Evolutionary conservation across 208 protist species (phyloP).

Genomic region (Trypanosomatidae sp.): DNA sequence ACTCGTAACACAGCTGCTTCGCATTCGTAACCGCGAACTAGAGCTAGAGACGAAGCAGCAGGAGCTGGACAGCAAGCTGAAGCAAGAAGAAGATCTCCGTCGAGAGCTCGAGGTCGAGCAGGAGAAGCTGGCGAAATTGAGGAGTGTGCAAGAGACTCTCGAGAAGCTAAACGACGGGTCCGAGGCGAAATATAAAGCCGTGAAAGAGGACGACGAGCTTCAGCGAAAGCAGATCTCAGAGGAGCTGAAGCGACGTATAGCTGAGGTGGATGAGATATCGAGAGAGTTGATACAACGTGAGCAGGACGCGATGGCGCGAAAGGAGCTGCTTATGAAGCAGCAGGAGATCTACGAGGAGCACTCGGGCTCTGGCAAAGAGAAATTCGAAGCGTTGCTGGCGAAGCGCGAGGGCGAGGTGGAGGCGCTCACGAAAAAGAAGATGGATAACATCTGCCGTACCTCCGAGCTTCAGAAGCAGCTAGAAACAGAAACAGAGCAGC

Average conservation of each 20-base stretch:
- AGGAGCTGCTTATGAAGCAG: constrained; percentile 46
- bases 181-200: constrained; percentile 44
- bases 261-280: constrained; percentile 44
- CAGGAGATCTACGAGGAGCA: constrained; percentile 65
- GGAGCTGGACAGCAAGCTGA: constrained; percentile 30
- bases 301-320: constrained; percentile 33
- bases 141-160: constrained; percentile 34
- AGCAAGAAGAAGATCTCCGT: constrained; percentile 31
- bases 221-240: constrained; percentile 41
- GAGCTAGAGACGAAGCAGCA: constrained; percentile 47
- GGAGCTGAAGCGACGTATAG: constrained; percentile 38
- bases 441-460: constrained; percentile 26
- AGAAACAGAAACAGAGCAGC: constrained; percentile 26
- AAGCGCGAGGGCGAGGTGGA: constrained; percentile 49
- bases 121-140: constrained; percentile 46
- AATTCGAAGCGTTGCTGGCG: constrained; percentile 52
- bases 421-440: constrained; percentile 40
- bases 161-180: constrained; percentile 48
- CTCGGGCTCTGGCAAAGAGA: constrained; percentile 35
- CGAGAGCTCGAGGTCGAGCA: constrained; percentile 28
- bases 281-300: constrained; percentile 42
- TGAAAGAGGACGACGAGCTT: constrained; percentile 42
- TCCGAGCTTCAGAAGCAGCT: constrained; percentile 52
- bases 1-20: constrained; percentile 62
- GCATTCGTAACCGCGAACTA: constrained; percentile 41